Conservation (phyloP, 306 rosid species). For the Sesbania bispinosa region DNA sequence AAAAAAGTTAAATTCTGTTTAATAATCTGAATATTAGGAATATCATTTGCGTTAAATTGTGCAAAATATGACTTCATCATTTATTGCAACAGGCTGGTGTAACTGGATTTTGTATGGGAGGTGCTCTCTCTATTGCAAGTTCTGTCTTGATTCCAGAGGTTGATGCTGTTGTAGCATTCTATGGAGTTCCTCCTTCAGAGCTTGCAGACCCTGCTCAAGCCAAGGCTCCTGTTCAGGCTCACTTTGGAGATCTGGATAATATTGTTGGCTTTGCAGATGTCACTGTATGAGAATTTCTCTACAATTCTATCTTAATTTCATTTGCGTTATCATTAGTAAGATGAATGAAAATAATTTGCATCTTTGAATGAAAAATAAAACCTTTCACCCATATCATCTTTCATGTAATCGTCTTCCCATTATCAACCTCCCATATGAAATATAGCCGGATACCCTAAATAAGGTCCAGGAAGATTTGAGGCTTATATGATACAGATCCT, state of each 20-base stretch:
- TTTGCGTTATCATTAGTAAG: background rate
- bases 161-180: slow-evolving; percentile 85
- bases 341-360: no score
- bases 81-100: slow-evolving; percentile 67
- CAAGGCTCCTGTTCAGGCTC: slow-evolving; percentile 88
- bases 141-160: slow-evolving; percentile 74
- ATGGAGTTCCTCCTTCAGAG: slow-evolving; percentile 76
- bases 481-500: background rate
- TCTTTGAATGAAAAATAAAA: background rate
- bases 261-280: slow-evolving; percentile 86
- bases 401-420: background rate
- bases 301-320: background rate
- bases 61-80: background rate
- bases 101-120: slow-evolving; percentile 94
- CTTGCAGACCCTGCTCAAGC: slow-evolving; percentile 88
- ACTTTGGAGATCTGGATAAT: slow-evolving; percentile 79
- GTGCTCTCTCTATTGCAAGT: slow-evolving; percentile 89
- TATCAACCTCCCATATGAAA: background rate
- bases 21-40: background rate
- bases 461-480: background rate
- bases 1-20: background rate
- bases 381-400: background rate
- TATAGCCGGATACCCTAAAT: background rate
- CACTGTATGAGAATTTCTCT: slow-evolving; percentile 41
- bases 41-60: background rate